Percentiles rank a stretch among this genome's conserved stretches.
These are phyloP conservation scores for Saturnispora quitensis DNA, from an alignment of 805 yeast genomes.

Conservation along the genomic window DNA sequence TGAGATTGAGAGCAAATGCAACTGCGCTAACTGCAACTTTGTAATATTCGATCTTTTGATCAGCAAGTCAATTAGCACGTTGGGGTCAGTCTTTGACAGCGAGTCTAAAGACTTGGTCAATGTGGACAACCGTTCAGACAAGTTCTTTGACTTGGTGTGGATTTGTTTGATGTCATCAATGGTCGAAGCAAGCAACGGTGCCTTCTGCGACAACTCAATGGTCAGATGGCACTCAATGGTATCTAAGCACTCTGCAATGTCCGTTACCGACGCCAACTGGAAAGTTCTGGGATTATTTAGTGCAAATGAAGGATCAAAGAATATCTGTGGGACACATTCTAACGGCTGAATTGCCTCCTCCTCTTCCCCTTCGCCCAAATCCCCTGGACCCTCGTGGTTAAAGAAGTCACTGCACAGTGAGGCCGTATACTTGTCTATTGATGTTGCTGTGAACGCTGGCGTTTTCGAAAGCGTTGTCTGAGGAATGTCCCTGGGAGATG, in stretches of 20 bases:
- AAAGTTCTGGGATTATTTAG: conserved; percentile 85
- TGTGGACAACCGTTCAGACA: conserved; percentile 38
- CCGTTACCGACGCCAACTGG: conserved; percentile 67
- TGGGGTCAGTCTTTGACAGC: conserved; percentile 41
- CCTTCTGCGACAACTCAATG: conserved; percentile 73
- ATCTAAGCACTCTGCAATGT: conserved; percentile 71
- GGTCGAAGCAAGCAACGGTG: conserved; percentile 77
- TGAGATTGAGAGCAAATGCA: conserved; percentile 3
- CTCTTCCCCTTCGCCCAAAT: conserved; percentile 18
- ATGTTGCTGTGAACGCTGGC: conserved; percentile 34
- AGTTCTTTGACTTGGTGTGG: conserved; percentile 41
- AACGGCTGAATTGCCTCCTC: conserved; percentile 24
- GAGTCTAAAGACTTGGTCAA: conserved; percentile 39
- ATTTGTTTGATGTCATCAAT: conserved; percentile 68
- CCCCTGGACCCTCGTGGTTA: conserved; percentile 33
- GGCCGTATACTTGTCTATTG: conserved; percentile 36
- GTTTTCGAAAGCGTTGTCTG: conserved; percentile 57
- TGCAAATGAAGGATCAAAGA: conserved; percentile 57
- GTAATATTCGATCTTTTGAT: conserved; percentile 41
- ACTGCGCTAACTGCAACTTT: conserved; percentile 3
- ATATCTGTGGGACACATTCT: conserved; percentile 57
- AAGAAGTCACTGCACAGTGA: conserved; percentile 37
- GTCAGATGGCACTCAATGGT: conserved; percentile 74
- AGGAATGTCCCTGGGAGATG: conserved; percentile 79
- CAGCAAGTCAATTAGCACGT: conserved; percentile 59